Base-by-base conservation (phyloP, 192 early-diverging fungal genomes). In the Podila epigama region DNA sequence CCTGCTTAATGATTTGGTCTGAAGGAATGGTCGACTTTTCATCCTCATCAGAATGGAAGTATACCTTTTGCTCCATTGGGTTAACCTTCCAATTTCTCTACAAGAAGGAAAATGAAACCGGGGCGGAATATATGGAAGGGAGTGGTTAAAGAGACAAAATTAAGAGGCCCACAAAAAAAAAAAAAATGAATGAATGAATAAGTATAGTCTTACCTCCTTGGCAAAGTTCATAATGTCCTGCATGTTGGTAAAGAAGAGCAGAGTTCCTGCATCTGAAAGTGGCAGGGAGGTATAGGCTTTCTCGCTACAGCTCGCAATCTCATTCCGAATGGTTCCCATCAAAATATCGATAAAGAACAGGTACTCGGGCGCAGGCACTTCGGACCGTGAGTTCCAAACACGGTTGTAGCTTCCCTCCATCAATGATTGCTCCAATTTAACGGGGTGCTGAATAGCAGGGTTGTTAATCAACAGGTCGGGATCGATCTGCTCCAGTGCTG, bases 391-490 rank as follows among this genome's bases (percentile, higher is more conserved):
- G 79, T 94, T 92, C 96, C 96, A 98, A 40, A 99, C 96, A 65
- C 94, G 92, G 82, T 97, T 97, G 82, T 98, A 99, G 70, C 90
- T 93, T 22, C 97, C 96, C 79, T 98, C 97, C 96, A 98, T 99
- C 72, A 99, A 81, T 50, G 91, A 93, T 84, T 97, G 97, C 82
- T 99, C 97, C 58, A 99, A 85, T 80, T 94, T 88, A 51, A 99
- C 85, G 2, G 97, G 94, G 69, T 97, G 95, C 60, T 92, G 91
- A 75, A 99, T 96, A 60, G 89, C 95, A 34, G 89, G 75, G 80
- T 95, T 97, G 63, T 75, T 83, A 42, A 88, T 84, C 16, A 97
- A 79, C 75, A 94, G 91, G 32, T 92, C 87, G 18, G 91, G 87
- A 52, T 94, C 93, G 63, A 99, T 93, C 60, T 86, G 86, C 63